phyloP scores from a whole-genome alignment of 2,329 filamentous ascomycete species.

The Aspergillus costaricaensis region DNA sequence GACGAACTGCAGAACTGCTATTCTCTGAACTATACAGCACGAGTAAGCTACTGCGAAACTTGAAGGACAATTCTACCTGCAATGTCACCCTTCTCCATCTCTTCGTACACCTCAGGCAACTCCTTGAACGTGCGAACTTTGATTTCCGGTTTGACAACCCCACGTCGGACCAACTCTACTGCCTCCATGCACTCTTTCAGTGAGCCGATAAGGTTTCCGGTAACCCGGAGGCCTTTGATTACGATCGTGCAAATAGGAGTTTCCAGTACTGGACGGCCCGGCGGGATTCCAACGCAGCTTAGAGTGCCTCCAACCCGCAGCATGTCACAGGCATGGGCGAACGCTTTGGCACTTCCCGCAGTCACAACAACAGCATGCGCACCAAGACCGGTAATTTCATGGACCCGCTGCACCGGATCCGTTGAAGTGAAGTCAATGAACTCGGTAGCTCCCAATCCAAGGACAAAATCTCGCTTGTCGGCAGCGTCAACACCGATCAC shows the following conservation, averaged over 20 bases:
- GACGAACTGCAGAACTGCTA: background rate
- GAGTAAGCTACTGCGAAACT: slow-evolving; percentile 29
- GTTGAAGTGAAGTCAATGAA: slow-evolving; percentile 46
- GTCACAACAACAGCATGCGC: slow-evolving; percentile 48
- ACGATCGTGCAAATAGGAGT: slow-evolving; percentile 48
- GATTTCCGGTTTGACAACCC: slow-evolving; percentile 46
- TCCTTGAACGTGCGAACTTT: slow-evolving; percentile 47
- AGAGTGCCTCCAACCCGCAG: slow-evolving; percentile 47
- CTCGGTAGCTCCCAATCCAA: slow-evolving; percentile 41
- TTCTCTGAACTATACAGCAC: background rate
- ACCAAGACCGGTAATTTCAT: slow-evolving; percentile 41
- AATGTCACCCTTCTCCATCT: slow-evolving; percentile 49
- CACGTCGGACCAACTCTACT: slow-evolving; percentile 45
- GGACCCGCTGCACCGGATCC: slow-evolving; percentile 38
- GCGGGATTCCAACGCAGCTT: slow-evolving; percentile 49
- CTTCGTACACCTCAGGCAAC: slow-evolving; percentile 45
- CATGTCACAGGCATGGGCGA: slow-evolving; percentile 47
- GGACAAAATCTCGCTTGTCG: slow-evolving; percentile 43
- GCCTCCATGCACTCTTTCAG: slow-evolving; percentile 51
- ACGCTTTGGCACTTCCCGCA: slow-evolving; percentile 45
- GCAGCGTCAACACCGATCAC: slow-evolving; percentile 49
- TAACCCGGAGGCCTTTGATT: slow-evolving; percentile 48
- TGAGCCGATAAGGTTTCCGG: slow-evolving; percentile 48
- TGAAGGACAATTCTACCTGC: slow-evolving; percentile 47
- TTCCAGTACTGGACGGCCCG: slow-evolving; percentile 40